Evolutionary conservation across 306 rosid species (phyloP), one percentile per base, ranked within the genome.

Genomic region (Gastrolobium villosum): DNA sequence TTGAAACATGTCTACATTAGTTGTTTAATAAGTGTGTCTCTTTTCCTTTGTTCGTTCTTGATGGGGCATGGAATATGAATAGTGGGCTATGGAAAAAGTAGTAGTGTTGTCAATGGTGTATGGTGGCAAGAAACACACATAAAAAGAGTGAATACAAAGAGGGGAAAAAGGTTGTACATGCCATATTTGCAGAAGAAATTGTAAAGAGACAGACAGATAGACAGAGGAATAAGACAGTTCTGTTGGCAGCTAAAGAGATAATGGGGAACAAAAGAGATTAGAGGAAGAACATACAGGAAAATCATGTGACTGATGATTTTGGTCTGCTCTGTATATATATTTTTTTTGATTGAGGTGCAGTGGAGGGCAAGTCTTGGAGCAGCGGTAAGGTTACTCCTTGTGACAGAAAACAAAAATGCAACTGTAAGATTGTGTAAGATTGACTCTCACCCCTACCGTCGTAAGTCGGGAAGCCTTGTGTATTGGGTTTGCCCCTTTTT

Each of bases 31-130:
- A 28, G 46, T 8, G 57, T 6, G 36, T 46, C 7, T 37, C 50
- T 46, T 72, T 41, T 72, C 39, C 41, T 74, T 34, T 30, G 67
- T 49, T 36, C 0, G 9, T 11, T 41, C 11, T 10, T 28, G 72
- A 66, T 26, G 40, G 39, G 35, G 72, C 26, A 28, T 49, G 13
- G 13, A 5, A 66, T 66, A 49, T 1, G 6, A 50, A 52, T 70
- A 36, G 35, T 9, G 62, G 39, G 75, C 48, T 48, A 46, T 49
- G 73, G 40, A 43, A 67, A 46, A 67, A 43, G 56, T 45, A 15
- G 56, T 34, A 35, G 75, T 14, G 48, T 15, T 70, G 48, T 49
- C 46, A 70, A 14, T 50, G 64, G 52, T 10, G 1, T 14, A 39
- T 7, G 28, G 34, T 10, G 11, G 46, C 43, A 36, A 48, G n/a